A percentile compares a stretch with the other conserved stretches of the same genome.
These are phyloP conservation scores for Polychytrium aggregatum DNA, from an alignment of 192 early-diverging fungal species.

Conservation along the genomic window DNA sequence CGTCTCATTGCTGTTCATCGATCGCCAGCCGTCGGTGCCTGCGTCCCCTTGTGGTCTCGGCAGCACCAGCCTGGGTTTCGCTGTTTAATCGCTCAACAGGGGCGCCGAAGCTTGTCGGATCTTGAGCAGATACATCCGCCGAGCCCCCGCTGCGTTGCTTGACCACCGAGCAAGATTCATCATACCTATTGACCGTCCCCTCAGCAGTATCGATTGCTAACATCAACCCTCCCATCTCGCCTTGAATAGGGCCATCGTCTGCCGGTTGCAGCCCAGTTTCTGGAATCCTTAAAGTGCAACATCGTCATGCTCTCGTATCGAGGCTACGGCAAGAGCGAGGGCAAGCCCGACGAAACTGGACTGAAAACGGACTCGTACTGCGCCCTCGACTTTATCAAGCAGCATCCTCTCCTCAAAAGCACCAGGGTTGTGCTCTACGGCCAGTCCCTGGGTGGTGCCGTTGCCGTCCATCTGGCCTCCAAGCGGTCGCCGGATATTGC, in stretches of 20 bases:
- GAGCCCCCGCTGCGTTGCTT: too few relatives aligned
- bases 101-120: neutral
- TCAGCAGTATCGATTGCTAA: too few relatives aligned
- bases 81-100: too few relatives aligned
- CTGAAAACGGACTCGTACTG: constrained; percentile 80
- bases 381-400: constrained; percentile 69
- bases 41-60: too few relatives aligned
- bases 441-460: constrained; percentile 94
- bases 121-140: neutral
- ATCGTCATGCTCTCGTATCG: constrained; percentile 97
- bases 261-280: constrained; percentile 72
- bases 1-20: too few relatives aligned
- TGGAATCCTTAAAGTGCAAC: constrained; percentile 59
- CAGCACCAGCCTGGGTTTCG: too few relatives aligned
- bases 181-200: neutral
- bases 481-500: constrained; percentile 64
- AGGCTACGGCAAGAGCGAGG: constrained; percentile 84
- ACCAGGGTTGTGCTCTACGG: constrained; percentile 83
- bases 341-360: constrained; percentile 75
- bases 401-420: constrained; percentile 58
- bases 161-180: too few relatives aligned
- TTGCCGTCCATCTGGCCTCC: constrained; percentile 77
- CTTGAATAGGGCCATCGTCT: constrained; percentile 88
- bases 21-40: too few relatives aligned
- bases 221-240: too few relatives aligned